phyloP scores from a whole-genome alignment of 2,329 filamentous ascomycete genomes.

The Penicillium sp. region DNA sequence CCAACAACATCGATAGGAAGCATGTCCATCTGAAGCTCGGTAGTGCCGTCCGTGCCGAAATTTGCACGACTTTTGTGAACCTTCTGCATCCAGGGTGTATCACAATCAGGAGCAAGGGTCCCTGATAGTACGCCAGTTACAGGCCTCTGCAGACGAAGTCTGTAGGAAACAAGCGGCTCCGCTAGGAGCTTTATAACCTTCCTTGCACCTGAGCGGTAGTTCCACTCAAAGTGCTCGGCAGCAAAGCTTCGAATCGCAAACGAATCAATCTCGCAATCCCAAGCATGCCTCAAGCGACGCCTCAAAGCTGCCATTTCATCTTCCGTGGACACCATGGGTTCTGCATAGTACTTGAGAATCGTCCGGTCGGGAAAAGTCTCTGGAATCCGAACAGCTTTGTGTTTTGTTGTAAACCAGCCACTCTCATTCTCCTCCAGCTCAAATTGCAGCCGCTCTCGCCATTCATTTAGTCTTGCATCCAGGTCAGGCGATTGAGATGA shows the following conservation, averaged over 20 bases:
- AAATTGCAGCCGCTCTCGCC: conserved; percentile 66
- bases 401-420: conserved; percentile 70
- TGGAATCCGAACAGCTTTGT: conserved; percentile 69
- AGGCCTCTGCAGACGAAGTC: conserved; percentile 41
- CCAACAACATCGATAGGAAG: conserved; percentile 70
- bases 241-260: conserved; percentile 66
- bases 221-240: conserved; percentile 81
- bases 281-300: conserved; percentile 47
- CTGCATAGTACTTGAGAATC: conserved; percentile 78
- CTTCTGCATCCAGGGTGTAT: conserved; percentile 55
- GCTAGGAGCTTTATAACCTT: conserved; percentile 80
- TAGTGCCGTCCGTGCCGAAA: conserved; percentile 65
- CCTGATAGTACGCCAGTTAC: conserved; percentile 31
- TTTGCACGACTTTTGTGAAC: conserved; percentile 67
- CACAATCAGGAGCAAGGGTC: conserved; percentile 40
- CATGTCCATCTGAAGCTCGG: conserved; percentile 74
- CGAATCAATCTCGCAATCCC: conserved; percentile 62
- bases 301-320: conserved; percentile 54
- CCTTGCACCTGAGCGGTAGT: conserved; percentile 67
- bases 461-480: conserved; percentile 49
- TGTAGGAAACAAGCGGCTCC: conserved; percentile 66
- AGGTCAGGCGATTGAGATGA: conserved; percentile 42
- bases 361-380: conserved; percentile 74
- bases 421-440: conserved; percentile 81
- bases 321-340: conserved; percentile 70